Percentiles rank a stretch among this genome's conserved stretches.
These are phyloP conservation scores for Zelonia costaricensis DNA, from an alignment of 208 protist genomes.

Conservation along the genomic window DNA sequence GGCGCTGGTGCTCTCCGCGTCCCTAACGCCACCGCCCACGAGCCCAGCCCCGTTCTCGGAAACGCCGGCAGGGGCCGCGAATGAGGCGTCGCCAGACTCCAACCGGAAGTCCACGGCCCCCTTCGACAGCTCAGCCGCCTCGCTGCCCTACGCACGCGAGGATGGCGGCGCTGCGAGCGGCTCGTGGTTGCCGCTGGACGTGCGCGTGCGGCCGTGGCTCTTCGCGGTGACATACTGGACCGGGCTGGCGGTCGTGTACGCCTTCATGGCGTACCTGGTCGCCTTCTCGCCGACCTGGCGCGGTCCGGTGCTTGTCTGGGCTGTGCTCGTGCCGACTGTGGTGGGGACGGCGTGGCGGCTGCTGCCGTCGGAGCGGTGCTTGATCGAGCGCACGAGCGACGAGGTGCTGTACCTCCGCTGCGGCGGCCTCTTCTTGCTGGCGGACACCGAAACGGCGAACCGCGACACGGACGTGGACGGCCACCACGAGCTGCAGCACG, in stretches of 20 bases:
- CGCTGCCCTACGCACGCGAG: too few relatives aligned
- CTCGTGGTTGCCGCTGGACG: constrained; percentile 12
- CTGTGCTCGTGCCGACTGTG: constrained; percentile 8
- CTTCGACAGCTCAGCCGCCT: too few relatives aligned
- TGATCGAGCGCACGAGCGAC: not conserved
- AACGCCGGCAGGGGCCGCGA: too few relatives aligned
- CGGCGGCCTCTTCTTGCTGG: constrained; percentile 20
- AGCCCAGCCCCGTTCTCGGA: too few relatives aligned
- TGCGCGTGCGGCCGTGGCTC: constrained; percentile 9
- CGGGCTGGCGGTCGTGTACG: constrained; percentile 22
- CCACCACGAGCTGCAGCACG: not conserved
- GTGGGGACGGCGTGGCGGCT: constrained; percentile 21
- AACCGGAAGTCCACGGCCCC: too few relatives aligned
- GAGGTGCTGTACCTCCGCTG: constrained; percentile 12
- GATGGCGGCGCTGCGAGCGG: not conserved
- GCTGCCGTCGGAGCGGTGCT: constrained; percentile 14
- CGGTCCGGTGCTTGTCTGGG: constrained; percentile 26
- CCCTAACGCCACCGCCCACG: too few relatives aligned
- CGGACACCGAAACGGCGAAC: not conserved
- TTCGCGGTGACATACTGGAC: constrained; percentile 23
- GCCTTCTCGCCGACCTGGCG: constrained; percentile 15
- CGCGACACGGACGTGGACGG: not conserved
- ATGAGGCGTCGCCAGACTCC: too few relatives aligned
- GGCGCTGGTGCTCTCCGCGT: too few relatives aligned
- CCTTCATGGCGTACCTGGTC: constrained; percentile 12